phyloP scores from a whole-genome alignment of 2,329 filamentous ascomycete genomes.

The Leptographium procerum region DNA sequence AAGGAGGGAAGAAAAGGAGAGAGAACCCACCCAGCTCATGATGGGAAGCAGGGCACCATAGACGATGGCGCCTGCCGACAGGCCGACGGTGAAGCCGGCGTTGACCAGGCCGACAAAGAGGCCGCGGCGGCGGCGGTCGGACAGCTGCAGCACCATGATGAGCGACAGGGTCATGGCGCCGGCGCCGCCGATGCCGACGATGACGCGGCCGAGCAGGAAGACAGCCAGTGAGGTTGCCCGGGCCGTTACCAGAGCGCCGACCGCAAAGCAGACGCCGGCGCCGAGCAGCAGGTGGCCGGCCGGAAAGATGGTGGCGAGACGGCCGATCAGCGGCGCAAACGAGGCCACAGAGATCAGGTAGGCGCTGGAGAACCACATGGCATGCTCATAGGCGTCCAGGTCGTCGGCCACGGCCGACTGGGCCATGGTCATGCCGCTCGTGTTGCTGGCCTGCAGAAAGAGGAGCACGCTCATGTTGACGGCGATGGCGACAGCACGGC shows the following conservation, averaged over 20 bases:
- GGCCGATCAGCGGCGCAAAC: slow-evolving; percentile 57
- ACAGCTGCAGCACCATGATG: slow-evolving; percentile 66
- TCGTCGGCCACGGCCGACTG: slow-evolving; percentile 68
- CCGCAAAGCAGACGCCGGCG: slow-evolving; percentile 44
- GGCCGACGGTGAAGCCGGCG: slow-evolving; percentile 32
- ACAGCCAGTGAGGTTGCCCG: slow-evolving; percentile 43
- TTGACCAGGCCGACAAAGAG: slow-evolving; percentile 66
- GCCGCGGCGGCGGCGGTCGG: slow-evolving; percentile 54
- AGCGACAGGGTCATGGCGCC: slow-evolving; percentile 63
- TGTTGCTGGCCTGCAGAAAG: slow-evolving; percentile 56
- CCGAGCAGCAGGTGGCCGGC: slow-evolving; percentile 53
- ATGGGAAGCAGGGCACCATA: slow-evolving; percentile 21
- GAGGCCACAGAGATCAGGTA: slow-evolving; percentile 55
- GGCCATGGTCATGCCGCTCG: slow-evolving; percentile 70
- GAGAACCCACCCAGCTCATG: slow-evolving; percentile 55
- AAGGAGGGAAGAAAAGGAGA: neutral
- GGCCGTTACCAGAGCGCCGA: slow-evolving; percentile 55
- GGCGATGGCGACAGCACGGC: slow-evolving; percentile 33
- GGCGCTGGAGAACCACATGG: slow-evolving; percentile 71
- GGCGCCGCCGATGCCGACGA: slow-evolving; percentile 59
- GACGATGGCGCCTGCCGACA: slow-evolving; percentile 20
- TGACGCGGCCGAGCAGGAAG: slow-evolving; percentile 58
- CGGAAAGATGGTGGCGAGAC: slow-evolving; percentile 63
- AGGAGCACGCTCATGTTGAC: slow-evolving; percentile 44
- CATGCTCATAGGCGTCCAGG: slow-evolving; percentile 59